Evolutionary conservation across 306 rosid genomes (phyloP).

Genomic region (Corylus americana): DNA sequence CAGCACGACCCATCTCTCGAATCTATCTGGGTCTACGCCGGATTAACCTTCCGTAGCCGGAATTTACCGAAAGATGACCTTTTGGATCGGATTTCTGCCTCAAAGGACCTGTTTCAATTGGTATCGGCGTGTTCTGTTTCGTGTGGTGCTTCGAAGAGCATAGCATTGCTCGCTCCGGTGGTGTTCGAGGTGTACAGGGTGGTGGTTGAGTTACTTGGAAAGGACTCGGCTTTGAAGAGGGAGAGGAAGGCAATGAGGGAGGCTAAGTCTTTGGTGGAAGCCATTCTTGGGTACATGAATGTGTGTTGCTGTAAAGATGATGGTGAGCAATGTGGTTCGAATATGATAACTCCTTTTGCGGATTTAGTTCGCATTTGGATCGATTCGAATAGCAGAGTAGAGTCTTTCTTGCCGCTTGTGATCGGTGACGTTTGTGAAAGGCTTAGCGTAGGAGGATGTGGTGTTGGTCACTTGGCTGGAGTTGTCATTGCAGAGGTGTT

Average conservation of each 20-base stretch:
- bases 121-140: slow-evolving; percentile 55
- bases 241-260: slow-evolving; percentile 68
- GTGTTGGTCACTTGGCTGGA: slow-evolving; percentile 59
- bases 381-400: slow-evolving; percentile 39
- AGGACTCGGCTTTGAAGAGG: slow-evolving; percentile 47
- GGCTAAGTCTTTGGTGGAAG: slow-evolving; percentile 51
- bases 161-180: slow-evolving; percentile 65
- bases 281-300: slow-evolving; percentile 56
- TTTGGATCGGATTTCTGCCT: slow-evolving; percentile 51
- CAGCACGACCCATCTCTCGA: slow-evolving; percentile 65
- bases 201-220: slow-evolving; percentile 41
- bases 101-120: slow-evolving; percentile 52
- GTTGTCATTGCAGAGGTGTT: slow-evolving; percentile 57
- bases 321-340: slow-evolving; percentile 31
- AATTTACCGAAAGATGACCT: slow-evolving; percentile 39
- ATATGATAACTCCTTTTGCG: slow-evolving; percentile 36
- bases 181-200: slow-evolving; percentile 42
- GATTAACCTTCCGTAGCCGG: slow-evolving; percentile 41
- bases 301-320: slow-evolving; percentile 39
- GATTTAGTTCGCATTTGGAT: slow-evolving; percentile 59
- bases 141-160: slow-evolving; percentile 47
- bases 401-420: slow-evolving; percentile 61
- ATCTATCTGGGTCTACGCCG: slow-evolving; percentile 70
- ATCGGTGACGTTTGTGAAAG: slow-evolving; percentile 42
- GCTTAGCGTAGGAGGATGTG: slow-evolving; percentile 43